phyloP scores from a whole-genome alignment of 1,139 yeast genomes.

The Debaryomyces psychrophilus region DNA sequence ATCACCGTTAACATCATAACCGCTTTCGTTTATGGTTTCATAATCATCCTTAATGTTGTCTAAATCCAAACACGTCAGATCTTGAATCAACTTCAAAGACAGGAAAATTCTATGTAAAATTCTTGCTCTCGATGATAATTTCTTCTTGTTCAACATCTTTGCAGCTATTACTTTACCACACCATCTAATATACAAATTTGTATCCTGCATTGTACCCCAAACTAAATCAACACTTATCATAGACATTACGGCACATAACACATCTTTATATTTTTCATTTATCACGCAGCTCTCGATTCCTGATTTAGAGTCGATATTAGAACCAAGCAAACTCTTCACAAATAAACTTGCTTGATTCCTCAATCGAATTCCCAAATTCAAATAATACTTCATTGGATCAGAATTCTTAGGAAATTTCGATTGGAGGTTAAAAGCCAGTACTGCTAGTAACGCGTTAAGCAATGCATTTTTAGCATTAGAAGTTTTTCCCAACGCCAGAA shows the following conservation, averaged over 20 bases:
- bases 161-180: conserved; percentile 76
- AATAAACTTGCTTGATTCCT: conserved; percentile 76
- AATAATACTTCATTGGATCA: conserved; percentile 67
- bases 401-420: conserved; percentile 65
- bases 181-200: conserved; percentile 72
- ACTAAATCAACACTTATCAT: conserved; percentile 89
- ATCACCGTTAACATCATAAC: conserved; percentile 47
- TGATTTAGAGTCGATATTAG: conserved; percentile 35
- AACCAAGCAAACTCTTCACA: conserved; percentile 51
- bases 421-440: conserved; percentile 79
- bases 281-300: conserved; percentile 56
- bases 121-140: conserved; percentile 73
- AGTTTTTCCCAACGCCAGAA: conserved; percentile 73
- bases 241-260: conserved; percentile 78
- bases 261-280: conserved; percentile 79
- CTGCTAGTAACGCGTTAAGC: conserved; percentile 78
- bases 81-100: conserved; percentile 74
- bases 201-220: conserved; percentile 91
- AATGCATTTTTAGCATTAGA: conserved; percentile 78
- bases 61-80: conserved; percentile 62
- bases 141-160: conserved; percentile 67
- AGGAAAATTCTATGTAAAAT: conserved; percentile 78
- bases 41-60: conserved; percentile 42
- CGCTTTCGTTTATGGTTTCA: conserved; percentile 32
- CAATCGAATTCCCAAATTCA: conserved; percentile 71